Percentiles rank a stretch among this genome's conserved stretches.
Evolutionary conservation across 192 early-diverging fungal genomes (phyloP).

Genomic region (Coemansia guatemalensis): DNA sequence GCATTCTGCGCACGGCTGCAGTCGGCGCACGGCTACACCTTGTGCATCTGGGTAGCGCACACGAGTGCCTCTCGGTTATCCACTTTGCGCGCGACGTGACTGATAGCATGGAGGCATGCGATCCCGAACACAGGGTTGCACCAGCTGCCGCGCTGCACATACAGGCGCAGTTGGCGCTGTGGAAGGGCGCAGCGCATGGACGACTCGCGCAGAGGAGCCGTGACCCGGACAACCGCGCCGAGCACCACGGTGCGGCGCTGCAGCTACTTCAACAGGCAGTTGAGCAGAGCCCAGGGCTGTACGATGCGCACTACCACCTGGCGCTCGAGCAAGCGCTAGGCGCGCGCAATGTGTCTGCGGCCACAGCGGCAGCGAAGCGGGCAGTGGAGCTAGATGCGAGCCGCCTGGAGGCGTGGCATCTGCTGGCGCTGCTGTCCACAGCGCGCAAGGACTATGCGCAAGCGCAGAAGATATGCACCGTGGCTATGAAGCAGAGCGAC

Average conservation of each 20-base stretch:
- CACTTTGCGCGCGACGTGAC: conserved; percentile 48
- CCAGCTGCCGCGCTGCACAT: conserved; percentile 10
- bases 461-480: conserved; percentile 64
- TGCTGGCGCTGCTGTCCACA: conserved; percentile 67
- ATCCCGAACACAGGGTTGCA: conserved; percentile 32
- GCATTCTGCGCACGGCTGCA: conserved; percentile 34
- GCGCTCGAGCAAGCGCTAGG: conserved; percentile 69
- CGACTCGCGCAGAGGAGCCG: conserved; percentile 51
- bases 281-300: conserved; percentile 50
- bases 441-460: conserved; percentile 64
- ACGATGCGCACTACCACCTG: conserved; percentile 66
- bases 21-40: conserved; percentile 53
- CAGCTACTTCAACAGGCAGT: conserved; percentile 56
- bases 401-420: conserved; percentile 72
- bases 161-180: conserved; percentile 38
- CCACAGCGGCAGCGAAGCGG: conserved; percentile 56
- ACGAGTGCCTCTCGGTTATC: conserved; percentile 40
- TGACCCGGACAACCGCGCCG: conserved; percentile 63
- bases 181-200: conserved; percentile 44
- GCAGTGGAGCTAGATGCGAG: conserved; percentile 55
- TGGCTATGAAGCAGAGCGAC: conserved; percentile 62
- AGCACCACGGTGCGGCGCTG: conserved; percentile 61
- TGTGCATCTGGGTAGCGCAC: conserved; percentile 26
- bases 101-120: conserved; percentile 26
- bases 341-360: conserved; percentile 58